A percentile compares a stretch with the other conserved stretches of the same genome.
Conservation (phyloP, 805 yeast species). For the Cyberlindnera subsufficiens region DNA sequence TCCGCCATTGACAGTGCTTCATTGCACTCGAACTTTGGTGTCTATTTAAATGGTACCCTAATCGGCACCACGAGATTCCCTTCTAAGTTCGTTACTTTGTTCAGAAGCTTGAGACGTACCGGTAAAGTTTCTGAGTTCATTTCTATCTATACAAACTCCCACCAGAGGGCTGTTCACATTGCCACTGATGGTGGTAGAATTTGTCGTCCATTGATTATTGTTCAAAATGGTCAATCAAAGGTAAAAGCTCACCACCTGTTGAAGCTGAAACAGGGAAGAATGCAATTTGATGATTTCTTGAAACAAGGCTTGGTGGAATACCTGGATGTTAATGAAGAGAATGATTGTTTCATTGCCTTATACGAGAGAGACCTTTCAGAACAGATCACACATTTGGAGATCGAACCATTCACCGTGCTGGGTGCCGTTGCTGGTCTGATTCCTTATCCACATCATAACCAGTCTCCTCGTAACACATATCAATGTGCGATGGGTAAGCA, state of each 20-base stretch:
- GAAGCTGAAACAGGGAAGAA: constrained; percentile 55
- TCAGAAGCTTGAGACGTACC: constrained; percentile 74
- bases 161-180: constrained; percentile 90
- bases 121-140: constrained; percentile 87
- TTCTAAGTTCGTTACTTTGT: constrained; percentile 67
- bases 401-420: constrained; percentile 87
- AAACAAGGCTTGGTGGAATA: constrained; percentile 86
- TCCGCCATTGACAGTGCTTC: constrained; percentile 76
- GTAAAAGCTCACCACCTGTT: constrained; percentile 69
- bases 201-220: constrained; percentile 93
- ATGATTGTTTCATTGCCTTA: constrained; percentile 87
- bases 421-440: constrained; percentile 93
- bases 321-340: constrained; percentile 95
- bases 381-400: constrained; percentile 82
- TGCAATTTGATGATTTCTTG: constrained; percentile 90
- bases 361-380: constrained; percentile 62
- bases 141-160: constrained; percentile 83
- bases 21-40: constrained; percentile 76
- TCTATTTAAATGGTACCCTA: constrained; percentile 89
- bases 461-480: constrained; percentile 87
- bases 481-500: constrained; percentile 98
- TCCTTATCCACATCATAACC: constrained; percentile 91
- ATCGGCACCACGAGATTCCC: constrained; percentile 89
- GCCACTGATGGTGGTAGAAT: constrained; percentile 99
- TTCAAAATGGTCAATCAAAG: constrained; percentile 61